Conservation (phyloP, 805 yeast species). For the Wickerhamiella nectarea region DNA sequence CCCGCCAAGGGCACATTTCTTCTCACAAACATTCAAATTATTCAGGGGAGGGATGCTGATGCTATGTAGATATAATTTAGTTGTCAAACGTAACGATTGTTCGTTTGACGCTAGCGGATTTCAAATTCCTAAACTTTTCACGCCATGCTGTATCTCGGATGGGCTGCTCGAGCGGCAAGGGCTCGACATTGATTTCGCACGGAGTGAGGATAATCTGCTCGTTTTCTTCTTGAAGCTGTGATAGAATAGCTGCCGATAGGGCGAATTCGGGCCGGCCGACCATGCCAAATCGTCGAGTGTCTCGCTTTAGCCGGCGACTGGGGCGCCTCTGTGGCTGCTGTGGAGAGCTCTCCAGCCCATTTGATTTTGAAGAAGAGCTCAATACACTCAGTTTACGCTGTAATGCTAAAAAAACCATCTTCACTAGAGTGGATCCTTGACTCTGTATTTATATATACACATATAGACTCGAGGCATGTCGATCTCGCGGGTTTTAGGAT, state of each 20-base stretch:
- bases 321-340: neutral
- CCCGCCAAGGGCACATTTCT: constrained; percentile 10
- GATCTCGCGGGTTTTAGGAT: neutral
- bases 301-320: neutral
- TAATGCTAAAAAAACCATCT: too few relatives aligned
- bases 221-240: neutral
- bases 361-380: too few relatives aligned
- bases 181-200: neutral
- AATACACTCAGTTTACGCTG: too few relatives aligned
- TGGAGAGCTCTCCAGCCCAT: too few relatives aligned
- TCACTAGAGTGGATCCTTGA: too few relatives aligned
- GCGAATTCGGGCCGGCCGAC: neutral
- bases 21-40: constrained; percentile 1
- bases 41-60: neutral
- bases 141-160: neutral
- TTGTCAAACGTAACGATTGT: neutral
- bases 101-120: neutral
- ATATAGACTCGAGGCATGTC: too few relatives aligned
- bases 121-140: neutral
- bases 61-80: neutral
- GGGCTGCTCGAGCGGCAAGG: neutral
- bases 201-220: too few relatives aligned
- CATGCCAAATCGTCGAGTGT: neutral
- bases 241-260: neutral
- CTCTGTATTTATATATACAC: too few relatives aligned